Evolutionary conservation across 257 asterid species (phyloP).

Genomic region (Rubia yunnanensis): DNA sequence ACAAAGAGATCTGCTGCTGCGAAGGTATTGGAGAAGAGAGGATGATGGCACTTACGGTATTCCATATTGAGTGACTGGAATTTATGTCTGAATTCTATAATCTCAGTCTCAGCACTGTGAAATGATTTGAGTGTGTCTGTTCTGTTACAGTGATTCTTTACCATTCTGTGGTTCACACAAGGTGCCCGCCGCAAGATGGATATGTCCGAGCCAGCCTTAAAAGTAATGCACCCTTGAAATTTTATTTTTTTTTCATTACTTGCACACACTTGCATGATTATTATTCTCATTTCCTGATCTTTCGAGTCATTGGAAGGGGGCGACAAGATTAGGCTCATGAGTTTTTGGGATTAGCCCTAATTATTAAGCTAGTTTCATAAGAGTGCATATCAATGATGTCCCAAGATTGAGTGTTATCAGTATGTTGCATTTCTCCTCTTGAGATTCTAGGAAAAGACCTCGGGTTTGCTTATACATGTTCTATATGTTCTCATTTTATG

Average conservation of each 20-base stretch:
- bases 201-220: conserved; percentile 79
- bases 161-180: conserved; percentile 72
- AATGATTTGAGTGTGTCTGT: neutral
- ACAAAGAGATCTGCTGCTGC: conserved; percentile 69
- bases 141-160: conserved; percentile 65
- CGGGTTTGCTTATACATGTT: neutral
- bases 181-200: conserved; percentile 71
- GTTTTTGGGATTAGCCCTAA: no score
- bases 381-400: neutral
- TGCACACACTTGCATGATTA: neutral
- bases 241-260: neutral
- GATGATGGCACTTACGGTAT: conserved; percentile 93
- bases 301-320: no score
- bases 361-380: neutral
- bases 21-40: conserved; percentile 97
- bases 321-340: no score
- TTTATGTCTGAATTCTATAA: neutral
- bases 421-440: neutral
- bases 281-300: no score
- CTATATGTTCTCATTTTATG: neutral
- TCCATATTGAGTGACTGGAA: neutral
- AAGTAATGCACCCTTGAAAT: conserved; percentile 64
- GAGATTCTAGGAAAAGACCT: neutral
- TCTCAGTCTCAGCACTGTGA: neutral
- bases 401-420: no score